Base-by-base conservation (phyloP, 2,329 filamentous ascomycete species). In the Xylaria sp. region DNA sequence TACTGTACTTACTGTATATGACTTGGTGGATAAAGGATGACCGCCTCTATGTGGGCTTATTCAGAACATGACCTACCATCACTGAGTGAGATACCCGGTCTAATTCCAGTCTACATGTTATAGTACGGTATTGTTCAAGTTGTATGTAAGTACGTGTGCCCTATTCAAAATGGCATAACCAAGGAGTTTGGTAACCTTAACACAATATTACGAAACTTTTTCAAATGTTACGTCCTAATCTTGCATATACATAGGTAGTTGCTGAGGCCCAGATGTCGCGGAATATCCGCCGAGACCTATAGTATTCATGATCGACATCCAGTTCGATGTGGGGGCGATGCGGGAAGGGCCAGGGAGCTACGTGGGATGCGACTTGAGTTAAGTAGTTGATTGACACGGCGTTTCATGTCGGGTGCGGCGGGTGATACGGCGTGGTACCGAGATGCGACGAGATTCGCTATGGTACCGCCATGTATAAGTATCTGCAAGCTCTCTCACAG, bases 331-430 rank as follows among this genome's bases (percentile, higher is more conserved):
- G n/a, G n/a, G n/a, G n/a, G n/a, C n/a, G n/a, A n/a, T n/a, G n/a
- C n/a, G n/a, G 46, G 46, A n/a, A 53, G 15, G 25, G 30, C 34
- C n/a, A 53, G 43, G 41, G 41, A 36, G 18, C 18, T 53, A 34
- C 46, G 62, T n/a, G 62, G 62, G 62, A 65, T 65, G 32, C 25
- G 28, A 43, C 23, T 53, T 32, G 43, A 57, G 61, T 64, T 52
- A 18, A 18, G 61, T 39, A 50, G 28, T 45, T 32, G 36, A 62
- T 55, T 46, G 34, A 34, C 60, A 46, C 28, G 50, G 43, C 23
- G 60, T 63, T 63, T 55, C 60, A 46, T 28, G 20, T 2, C 60
- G 20, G 36, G 28, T 25, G 25, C 23, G 60, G 48, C 36, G 39
- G 39, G n/a, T 18, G 50, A 63, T 25, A 32, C 25, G 28, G 39